Evolutionary conservation across 2,329 filamentous ascomycete genomes (phyloP), one percentile per base, ranked within the genome.

Genomic region (Penicillium sp.): DNA sequence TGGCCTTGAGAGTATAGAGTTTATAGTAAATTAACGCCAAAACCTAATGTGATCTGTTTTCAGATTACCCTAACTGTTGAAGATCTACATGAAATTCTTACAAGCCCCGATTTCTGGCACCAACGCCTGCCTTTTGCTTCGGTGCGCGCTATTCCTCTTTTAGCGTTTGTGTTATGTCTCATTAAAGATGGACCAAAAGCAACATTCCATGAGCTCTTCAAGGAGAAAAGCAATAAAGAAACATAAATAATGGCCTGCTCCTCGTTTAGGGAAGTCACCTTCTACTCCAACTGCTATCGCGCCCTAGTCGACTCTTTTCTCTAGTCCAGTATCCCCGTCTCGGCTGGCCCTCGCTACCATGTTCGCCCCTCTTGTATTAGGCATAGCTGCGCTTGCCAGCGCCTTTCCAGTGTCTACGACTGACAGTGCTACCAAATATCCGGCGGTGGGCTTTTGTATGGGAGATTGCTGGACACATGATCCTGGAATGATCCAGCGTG

Each of bases 401-500:
- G 47, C 47, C 13, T 37, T 22, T 14, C 47, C 19, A 13, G 29
- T 19, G 14, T 33, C 13, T 49, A 39, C n/a, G n/a, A 19, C 35
- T 4, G 16, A n/a, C n/a, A 39, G 39, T 42, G 63, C 57, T 29
- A 60, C 63, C n/a, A 68, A 63, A 29, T 74, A 72, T 53, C 58
- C 70, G 1, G 55, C 66, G 55, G 68, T 68, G 5, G 70, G 69
- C 10, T 52, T 66, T 33, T 74, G 72, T 52, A 67, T 64, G 1
- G 72, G 72, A 26, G 51, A 67, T 43, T 74, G 72, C 58, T 71
- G 68, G 67, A 67, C 68, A 9, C 81, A 84, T 60, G 82, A 84
- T 59, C 81, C 81, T 1, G 71, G 77, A 3, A 67, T 84, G 52
- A 79, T 82, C 60, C 75, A 75, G 29, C 79, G 80, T 53, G 65